Conservation (phyloP, 306 rosid species). For the Vachellia collinsii region DNA sequence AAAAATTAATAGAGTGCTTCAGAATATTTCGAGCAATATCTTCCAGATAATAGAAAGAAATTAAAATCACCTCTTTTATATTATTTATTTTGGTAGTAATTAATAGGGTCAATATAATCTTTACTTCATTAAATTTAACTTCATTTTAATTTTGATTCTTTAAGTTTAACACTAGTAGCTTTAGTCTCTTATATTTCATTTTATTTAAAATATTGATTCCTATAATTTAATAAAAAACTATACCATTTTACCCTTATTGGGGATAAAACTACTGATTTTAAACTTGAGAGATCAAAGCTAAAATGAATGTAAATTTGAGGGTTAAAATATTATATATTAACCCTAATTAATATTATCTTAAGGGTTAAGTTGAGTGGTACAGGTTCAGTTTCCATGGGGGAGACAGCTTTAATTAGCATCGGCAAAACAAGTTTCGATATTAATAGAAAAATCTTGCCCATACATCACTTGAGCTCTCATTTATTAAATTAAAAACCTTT, state of each 20-base stretch:
- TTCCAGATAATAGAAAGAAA: background rate
- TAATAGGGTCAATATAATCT: too few relatives aligned
- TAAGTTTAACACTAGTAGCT: too few relatives aligned
- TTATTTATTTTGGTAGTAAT: slow-evolving; percentile 35
- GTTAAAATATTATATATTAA: too few relatives aligned
- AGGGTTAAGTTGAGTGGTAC: slow-evolving; percentile 17
- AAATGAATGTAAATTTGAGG: too few relatives aligned
- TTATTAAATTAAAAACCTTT: background rate
- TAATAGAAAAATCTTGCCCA: background rate
- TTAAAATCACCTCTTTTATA: background rate
- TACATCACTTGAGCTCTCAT: background rate
- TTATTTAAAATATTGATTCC: too few relatives aligned
- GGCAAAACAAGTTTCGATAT: background rate
- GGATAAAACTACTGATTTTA: too few relatives aligned
- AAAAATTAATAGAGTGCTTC: background rate
- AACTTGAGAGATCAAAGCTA: too few relatives aligned
- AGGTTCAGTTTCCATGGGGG: slow-evolving; percentile 57
- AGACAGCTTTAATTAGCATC: slow-evolving; percentile 55
- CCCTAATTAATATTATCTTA: background rate
- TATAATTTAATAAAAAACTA: too few relatives aligned
- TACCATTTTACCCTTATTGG: too few relatives aligned
- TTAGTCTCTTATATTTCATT: too few relatives aligned
- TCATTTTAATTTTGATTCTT: too few relatives aligned
- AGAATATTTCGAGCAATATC: background rate
- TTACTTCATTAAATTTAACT: too few relatives aligned